Conservation (phyloP, 2,329 filamentous ascomycete genomes). For the Malbranchea zuffiana region DNA sequence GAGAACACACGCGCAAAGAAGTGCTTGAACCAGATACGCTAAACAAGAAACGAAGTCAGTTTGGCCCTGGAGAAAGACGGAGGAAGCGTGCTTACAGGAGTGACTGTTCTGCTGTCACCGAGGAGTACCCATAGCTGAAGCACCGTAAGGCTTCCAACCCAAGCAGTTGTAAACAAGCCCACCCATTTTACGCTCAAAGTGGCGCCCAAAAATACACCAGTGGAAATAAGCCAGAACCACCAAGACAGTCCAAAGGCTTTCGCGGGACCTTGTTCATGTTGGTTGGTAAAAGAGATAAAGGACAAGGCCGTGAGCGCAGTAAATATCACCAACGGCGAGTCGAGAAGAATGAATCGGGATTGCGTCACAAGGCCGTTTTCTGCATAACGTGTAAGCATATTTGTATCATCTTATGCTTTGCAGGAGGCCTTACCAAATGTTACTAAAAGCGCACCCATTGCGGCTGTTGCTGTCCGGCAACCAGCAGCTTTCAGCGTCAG, state of each 20-base stretch:
- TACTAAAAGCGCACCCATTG: conserved; percentile 72
- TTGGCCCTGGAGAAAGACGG: background rate
- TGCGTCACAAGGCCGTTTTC: conserved; percentile 95
- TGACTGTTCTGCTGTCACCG: conserved; percentile 77
- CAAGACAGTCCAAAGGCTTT: conserved; percentile 81
- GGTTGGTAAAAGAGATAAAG: conserved; percentile 90
- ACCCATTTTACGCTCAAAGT: conserved; percentile 98
- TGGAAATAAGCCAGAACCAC: conserved; percentile 96
- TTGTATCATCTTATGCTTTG: background rate
- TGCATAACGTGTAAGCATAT: conserved; percentile 29
- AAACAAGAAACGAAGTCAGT: conserved; percentile 5
- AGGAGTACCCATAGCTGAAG: conserved; percentile 92
- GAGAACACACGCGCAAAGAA: conserved; percentile 84
- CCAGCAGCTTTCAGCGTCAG: conserved; percentile 83
- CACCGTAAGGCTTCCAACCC: conserved; percentile 84
- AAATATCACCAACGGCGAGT: conserved; percentile 86
- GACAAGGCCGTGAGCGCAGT: conserved; percentile 84
- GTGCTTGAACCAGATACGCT: conserved; percentile 84
- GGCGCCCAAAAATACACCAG: conserved; percentile 75
- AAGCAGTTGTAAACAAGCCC: conserved; percentile 94
- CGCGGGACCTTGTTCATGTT: conserved; percentile 81
- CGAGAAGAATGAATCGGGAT: conserved; percentile 87
- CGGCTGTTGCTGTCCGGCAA: conserved; percentile 75
- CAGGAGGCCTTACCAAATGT: conserved; percentile 62
- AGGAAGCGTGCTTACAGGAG: conserved; percentile 47